Evolutionary conservation across 208 protist species (phyloP).

Genomic region (Herpetomonas samuelpessoai): DNA sequence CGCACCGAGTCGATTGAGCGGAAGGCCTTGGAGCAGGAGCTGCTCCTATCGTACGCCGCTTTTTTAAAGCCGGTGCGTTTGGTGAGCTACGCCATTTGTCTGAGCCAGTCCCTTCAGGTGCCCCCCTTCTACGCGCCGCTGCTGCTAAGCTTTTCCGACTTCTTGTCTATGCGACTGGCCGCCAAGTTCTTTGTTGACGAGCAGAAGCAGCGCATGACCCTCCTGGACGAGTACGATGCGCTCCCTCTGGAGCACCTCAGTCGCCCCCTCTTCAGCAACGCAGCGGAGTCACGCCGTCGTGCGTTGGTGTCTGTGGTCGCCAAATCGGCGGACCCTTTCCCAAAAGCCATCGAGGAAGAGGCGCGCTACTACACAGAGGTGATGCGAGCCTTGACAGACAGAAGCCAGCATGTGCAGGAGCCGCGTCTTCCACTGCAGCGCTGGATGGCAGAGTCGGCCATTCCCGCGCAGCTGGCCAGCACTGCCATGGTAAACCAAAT

Average conservation of each 20-base stretch:
- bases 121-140: slow-evolving; percentile 58
- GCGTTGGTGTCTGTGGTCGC: slow-evolving; percentile 26
- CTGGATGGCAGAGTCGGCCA: too few relatives aligned
- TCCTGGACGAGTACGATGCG: slow-evolving; percentile 54
- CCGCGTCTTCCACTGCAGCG: too few relatives aligned
- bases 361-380: slow-evolving; percentile 14
- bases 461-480: too few relatives aligned
- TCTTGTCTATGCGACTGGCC: slow-evolving; percentile 34
- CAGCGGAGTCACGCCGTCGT: slow-evolving; percentile 37
- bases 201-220: slow-evolving; percentile 32
- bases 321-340: slow-evolving; percentile 16
- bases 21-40: slow-evolving; percentile 32
- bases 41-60: slow-evolving; percentile 29
- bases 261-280: slow-evolving; percentile 45
- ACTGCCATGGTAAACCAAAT: too few relatives aligned
- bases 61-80: slow-evolving; percentile 24
- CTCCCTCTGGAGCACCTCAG: slow-evolving; percentile 56
- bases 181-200: slow-evolving; percentile 59
- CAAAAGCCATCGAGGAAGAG: slow-evolving; percentile 28
- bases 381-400: background rate
- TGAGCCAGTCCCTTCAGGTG: slow-evolving; percentile 20
- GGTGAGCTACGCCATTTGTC: slow-evolving; percentile 23
- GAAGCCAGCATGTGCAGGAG: too few relatives aligned
- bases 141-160: slow-evolving; percentile 42
- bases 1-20: slow-evolving; percentile 69